These are phyloP conservation scores for Lichenothelia convexa DNA, from an alignment of 495 filamentous ascomycete genomes.

Conservation along the genomic window DNA sequence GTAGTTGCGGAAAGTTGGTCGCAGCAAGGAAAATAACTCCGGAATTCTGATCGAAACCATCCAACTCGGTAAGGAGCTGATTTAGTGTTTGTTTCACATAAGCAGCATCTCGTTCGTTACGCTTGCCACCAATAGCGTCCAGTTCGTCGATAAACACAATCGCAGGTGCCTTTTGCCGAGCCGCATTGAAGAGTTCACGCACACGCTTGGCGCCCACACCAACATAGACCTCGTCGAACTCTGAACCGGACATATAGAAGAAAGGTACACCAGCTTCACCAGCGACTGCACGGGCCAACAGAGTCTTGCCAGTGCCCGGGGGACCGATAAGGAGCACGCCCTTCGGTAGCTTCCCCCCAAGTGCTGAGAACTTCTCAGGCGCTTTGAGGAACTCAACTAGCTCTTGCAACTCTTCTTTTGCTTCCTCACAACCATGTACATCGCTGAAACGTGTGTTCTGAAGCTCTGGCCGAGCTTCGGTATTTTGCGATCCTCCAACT, in stretches of 20 bases:
- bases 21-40: slow-evolving; percentile 90
- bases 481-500: slow-evolving; percentile 45
- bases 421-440: slow-evolving; percentile 94
- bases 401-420: slow-evolving; percentile 94
- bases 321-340: slow-evolving; percentile 90
- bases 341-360: slow-evolving; percentile 92
- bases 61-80: slow-evolving; percentile 92
- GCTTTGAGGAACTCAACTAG: slow-evolving; percentile 90
- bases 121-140: slow-evolving; percentile 86
- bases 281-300: slow-evolving; percentile 87
- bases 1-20: slow-evolving; percentile 83
- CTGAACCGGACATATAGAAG: slow-evolving; percentile 98
- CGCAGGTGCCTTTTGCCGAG: slow-evolving; percentile 74
- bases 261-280: slow-evolving; percentile 95
- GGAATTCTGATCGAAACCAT: slow-evolving; percentile 85
- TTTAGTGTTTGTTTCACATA: slow-evolving; percentile 96
- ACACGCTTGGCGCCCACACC: slow-evolving; percentile 96
- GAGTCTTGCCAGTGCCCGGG: slow-evolving; percentile 95
- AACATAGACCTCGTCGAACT: slow-evolving; percentile 97
- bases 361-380: slow-evolving; percentile 72
- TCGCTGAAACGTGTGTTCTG: slow-evolving; percentile 85
- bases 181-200: slow-evolving; percentile 78
- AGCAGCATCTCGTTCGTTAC: slow-evolving; percentile 84
- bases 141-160: slow-evolving; percentile 98
- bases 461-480: slow-evolving; percentile 74